These are phyloP conservation scores for Hymenoscyphus occultus DNA, from an alignment of 2,329 filamentous ascomycete genomes.

Conservation along the genomic window DNA sequence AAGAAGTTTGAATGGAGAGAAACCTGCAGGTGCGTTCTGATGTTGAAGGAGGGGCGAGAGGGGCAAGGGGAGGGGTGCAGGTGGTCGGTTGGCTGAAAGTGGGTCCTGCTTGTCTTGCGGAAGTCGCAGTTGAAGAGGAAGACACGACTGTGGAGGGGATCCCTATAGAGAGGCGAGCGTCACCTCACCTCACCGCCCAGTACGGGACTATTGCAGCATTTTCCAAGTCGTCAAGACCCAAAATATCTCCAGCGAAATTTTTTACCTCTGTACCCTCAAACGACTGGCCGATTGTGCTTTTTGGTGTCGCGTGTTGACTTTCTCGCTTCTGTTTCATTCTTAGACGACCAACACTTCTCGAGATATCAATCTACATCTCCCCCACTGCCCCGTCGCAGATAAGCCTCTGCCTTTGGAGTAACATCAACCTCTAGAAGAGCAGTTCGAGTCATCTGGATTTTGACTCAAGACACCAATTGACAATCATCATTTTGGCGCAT, in stretches of 20 bases:
- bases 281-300: neutral
- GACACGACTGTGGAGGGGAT: neutral
- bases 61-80: no score
- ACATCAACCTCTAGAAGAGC: no score
- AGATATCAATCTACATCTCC: neutral
- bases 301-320: neutral
- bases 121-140: neutral
- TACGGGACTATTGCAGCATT: neutral
- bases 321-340: neutral
- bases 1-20: no score
- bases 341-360: neutral
- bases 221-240: neutral
- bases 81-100: neutral
- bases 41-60: no score
- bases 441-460: no score
- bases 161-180: neutral
- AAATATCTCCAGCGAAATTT: neutral
- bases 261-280: neutral
- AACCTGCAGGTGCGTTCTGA: no score
- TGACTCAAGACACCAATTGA: no score
- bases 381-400: no score
- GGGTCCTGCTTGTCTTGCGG: neutral
- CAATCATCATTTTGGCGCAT: no score
- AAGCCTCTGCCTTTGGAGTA: no score
- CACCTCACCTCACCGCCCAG: neutral